Percentiles rank a stretch among this genome's conserved stretches.
Conservation (phyloP, 495 filamentous ascomycete species). For the Halenospora varia region DNA sequence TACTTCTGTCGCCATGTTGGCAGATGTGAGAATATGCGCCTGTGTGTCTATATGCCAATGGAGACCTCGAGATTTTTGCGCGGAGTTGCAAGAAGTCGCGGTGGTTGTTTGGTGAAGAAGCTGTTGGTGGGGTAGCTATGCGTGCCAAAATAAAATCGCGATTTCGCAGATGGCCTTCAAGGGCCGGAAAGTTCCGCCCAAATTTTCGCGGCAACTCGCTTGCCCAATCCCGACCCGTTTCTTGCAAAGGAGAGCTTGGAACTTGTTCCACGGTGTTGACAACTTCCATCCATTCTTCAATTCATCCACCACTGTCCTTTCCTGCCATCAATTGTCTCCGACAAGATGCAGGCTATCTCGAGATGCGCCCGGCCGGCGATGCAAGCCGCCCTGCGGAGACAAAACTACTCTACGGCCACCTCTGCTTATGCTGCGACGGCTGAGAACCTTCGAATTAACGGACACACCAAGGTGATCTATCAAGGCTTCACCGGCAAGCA, state of each 20-base stretch:
- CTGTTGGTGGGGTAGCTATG: neutral
- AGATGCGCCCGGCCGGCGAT: conserved; percentile 24
- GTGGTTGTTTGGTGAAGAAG: neutral
- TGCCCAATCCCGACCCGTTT: neutral
- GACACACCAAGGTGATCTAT: conserved; percentile 89
- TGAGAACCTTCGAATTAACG: conserved; percentile 87
- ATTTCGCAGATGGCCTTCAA: neutral
- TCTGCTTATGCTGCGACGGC: conserved; percentile 76
- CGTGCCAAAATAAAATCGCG: conserved; percentile 2
- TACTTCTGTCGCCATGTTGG: conserved; percentile 58
- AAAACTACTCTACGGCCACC: conserved; percentile 31
- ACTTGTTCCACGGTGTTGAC: neutral
- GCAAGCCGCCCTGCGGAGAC: conserved; percentile 22
- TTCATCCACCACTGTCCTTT: conserved; percentile 5
- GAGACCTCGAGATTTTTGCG: neutral
- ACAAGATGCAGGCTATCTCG: conserved; percentile 32
- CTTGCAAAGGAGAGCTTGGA: conserved; percentile 3
- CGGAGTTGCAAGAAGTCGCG: neutral
- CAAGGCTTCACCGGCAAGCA: conserved; percentile 99
- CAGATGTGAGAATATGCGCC: neutral
- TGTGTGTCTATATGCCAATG: neutral
- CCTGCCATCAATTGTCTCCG: conserved; percentile 30
- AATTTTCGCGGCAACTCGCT: neutral
- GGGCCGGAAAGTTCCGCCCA: neutral
- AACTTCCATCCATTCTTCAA: conserved; percentile 5